Base-by-base conservation (phyloP, 2,329 filamentous ascomycete genomes). In the Pleurostoma richardsiae region DNA sequence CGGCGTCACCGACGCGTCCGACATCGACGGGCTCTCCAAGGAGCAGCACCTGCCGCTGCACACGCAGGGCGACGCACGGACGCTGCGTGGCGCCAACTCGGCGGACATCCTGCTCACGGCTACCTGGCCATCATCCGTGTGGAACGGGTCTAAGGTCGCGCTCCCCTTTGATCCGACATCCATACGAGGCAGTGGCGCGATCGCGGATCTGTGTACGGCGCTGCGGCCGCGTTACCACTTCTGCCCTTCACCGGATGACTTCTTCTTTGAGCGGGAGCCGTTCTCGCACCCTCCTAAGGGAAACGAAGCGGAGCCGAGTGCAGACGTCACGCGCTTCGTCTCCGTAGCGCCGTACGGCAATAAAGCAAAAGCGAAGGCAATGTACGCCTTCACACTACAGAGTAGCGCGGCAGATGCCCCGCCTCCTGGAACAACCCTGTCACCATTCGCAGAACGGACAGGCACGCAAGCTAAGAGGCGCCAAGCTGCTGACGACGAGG, bases 201-300 rank as follows among this genome's bases (percentile, higher is more conserved):
- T 97, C 39, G 82, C 90, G 5, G 87, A 95, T 49, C 75, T 99
- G 8, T 92, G 86, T 58, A 76, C 83, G 3, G 69, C 81, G 1
- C 68, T 99, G 26, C 94, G 90, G 63, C 94, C 94, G n/a, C 83
- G 88, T 29, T 99, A 99, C 60, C 91, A 97, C 64, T 84, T 97
- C 59, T 83, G 88, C 2, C 74, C 80, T 4, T 88, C 88, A 0
- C 76, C 81, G 1, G 64, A 62, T 6, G 68, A 75, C 5, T 83
- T 83, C 57, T 92, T 88, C 67, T 97, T 85, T 63, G 92, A 99
- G 68, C 83, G 94, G 47, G 94, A 97, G 65, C 90, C 92, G 0
- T 99, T 96, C 70, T 84, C 94, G 59, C 85, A 95, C 61, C 74
- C 78, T 2, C 55, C 67, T 5, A 62, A 66, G 36, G 66, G 68